These are phyloP conservation scores for Cyamopsis tetragonoloba DNA, from an alignment of 306 rosid species.

Conservation along the genomic window DNA sequence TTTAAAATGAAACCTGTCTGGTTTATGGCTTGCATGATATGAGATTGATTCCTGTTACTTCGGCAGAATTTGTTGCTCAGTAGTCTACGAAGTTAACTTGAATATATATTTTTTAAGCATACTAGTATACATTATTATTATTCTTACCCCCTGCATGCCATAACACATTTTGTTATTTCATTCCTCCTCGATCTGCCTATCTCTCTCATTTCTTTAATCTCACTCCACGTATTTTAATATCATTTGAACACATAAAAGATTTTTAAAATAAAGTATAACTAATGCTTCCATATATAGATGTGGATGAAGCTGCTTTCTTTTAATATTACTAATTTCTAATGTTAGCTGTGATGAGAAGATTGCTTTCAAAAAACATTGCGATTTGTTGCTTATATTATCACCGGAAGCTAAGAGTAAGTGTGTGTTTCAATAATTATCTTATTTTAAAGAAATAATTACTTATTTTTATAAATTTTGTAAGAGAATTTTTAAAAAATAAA, in stretches of 20 bases:
- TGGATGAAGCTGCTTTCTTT: not conserved
- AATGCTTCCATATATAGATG: not conserved
- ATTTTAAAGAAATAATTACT: too few species aligned
- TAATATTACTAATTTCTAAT: not conserved
- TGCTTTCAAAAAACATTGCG: not conserved
- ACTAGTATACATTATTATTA: too few species aligned
- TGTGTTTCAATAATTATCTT: too few species aligned
- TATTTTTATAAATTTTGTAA: too few species aligned
- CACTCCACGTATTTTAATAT: not conserved
- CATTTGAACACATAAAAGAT: not conserved
- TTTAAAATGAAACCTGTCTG: conserved; percentile 16
- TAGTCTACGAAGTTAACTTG: conserved; percentile 19
- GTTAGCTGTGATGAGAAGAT: not conserved
- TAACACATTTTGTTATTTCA: not conserved
- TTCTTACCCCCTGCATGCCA: too few species aligned
- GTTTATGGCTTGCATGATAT: conserved; percentile 34
- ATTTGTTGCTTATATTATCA: too few species aligned
- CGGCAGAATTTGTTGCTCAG: conserved; percentile 32
- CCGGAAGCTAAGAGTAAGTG: too few species aligned
- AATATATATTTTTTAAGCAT: not conserved
- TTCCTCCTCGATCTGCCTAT: not conserved
- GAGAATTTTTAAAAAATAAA: too few species aligned
- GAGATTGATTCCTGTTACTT: conserved; percentile 27
- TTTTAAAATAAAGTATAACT: not conserved
- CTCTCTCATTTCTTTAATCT: not conserved